Base-by-base conservation (phyloP, 805 yeast species). In the Kuraishia piskuri region DNA sequence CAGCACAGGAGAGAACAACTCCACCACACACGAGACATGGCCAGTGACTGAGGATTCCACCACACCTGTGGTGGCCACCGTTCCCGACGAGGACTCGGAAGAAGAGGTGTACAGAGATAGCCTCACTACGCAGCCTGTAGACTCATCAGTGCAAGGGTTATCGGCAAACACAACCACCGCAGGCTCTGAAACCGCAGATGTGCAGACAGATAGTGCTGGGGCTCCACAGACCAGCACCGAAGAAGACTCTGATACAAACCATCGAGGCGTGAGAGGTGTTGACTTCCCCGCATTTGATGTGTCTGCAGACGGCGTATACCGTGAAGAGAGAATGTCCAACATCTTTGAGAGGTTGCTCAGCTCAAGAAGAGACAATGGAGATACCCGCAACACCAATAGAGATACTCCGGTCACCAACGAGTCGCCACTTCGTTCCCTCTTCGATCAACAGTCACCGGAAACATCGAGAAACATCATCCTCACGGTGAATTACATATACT, bases 401-500 rank as follows among this genome's bases (percentile, higher is more conserved):
- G 40, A 31, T 31, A 31, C 40, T 6, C 9, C 40, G 14, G 40
- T 12, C 4, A 12, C 40, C 40, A 31, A 10, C 17, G 17, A 31
- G 7, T 31, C 40, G 17, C 31, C 21, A 3, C 40, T 19, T 25
- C 44, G 22, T 25, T 49, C 31, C 2, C 22, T 17, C 14, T 37
- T 23, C n/a, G 48, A 20, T 22, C 48, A 17, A 17, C 22, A n/a
- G 36, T 40, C 23, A n/a, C 19, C 23, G 36, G 44, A 19, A 31
- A 22, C 48, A n/a, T 20, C 45, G 52, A 25, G 75, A 54, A 72
- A 71, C 58, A 72, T 72, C 57, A 62, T 69, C 7, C 60, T 73
- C 14, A 71, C 77, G 2, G 76, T 74, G 1, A 72, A 70, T 53
- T 74, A 74, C 57, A 64, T 69, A 6, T 64, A 62, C 53, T 57